These are phyloP conservation scores for Candida coquimbonensis DNA, from an alignment of 805 yeast genomes.

Conservation along the genomic window DNA sequence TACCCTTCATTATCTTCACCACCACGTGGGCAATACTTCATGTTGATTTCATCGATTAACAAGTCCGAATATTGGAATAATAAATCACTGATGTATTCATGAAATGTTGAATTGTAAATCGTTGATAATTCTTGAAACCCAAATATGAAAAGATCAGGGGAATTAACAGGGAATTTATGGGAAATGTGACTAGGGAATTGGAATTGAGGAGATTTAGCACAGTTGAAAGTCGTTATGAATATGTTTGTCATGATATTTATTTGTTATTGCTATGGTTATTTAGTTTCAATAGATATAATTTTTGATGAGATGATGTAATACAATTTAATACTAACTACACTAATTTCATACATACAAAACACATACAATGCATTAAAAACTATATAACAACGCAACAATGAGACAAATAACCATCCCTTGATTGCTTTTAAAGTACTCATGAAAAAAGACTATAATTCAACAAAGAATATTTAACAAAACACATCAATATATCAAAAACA, in stretches of 20 bases:
- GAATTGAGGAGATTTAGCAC: constrained; percentile 42
- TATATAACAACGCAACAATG: not conserved
- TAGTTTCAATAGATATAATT: too few species aligned
- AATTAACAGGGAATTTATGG: constrained; percentile 37
- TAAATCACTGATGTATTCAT: constrained; percentile 28
- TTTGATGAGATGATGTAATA: too few species aligned
- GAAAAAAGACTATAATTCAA: too few species aligned
- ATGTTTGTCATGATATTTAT: constrained; percentile 7
- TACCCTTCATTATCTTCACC: constrained; percentile 26
- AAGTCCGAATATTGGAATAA: constrained; percentile 31
- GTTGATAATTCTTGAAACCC: constrained; percentile 63
- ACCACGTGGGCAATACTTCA: constrained; percentile 16
- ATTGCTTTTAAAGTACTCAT: too few species aligned
- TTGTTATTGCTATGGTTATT: not conserved
- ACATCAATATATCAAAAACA: too few species aligned
- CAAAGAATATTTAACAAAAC: too few species aligned
- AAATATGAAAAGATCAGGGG: constrained; percentile 45
- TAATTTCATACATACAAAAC: not conserved
- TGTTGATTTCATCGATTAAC: constrained; percentile 29
- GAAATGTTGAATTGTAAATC: constrained; percentile 46
- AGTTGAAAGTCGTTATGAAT: constrained; percentile 41
- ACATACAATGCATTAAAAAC: not conserved
- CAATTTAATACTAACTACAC: too few species aligned
- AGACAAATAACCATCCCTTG: not conserved
- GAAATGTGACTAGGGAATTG: not conserved